These are phyloP conservation scores for Selaginella tamariscina DNA, from an alignment of 75 land plant species.

Conservation along the genomic window DNA sequence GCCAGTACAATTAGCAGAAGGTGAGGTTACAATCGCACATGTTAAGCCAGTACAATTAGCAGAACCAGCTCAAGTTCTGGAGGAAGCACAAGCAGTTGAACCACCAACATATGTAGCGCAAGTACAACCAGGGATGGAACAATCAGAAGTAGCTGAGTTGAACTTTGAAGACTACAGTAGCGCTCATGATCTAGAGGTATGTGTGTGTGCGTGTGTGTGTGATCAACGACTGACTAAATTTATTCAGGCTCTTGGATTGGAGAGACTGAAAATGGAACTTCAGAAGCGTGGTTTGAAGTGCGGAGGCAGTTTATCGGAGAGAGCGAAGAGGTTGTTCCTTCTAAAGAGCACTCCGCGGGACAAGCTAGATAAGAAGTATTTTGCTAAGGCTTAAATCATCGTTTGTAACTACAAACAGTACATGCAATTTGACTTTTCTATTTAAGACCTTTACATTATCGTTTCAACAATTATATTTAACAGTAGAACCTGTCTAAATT, in stretches of 20 bases:
- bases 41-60: no score
- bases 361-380: slow-evolving; percentile 68
- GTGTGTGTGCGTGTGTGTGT: slow-evolving; percentile 4
- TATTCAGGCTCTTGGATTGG: slow-evolving; percentile 64
- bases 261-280: slow-evolving; percentile 54
- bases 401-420: no score
- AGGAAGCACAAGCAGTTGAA: slow-evolving; percentile 32
- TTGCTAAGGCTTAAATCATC: no score
- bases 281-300: slow-evolving; percentile 78
- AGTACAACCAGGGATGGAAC: slow-evolving; percentile 31
- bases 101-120: background rate
- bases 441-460: no score
- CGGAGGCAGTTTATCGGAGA: slow-evolving; percentile 78
- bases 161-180: slow-evolving; percentile 36
- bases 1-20: no score
- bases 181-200: slow-evolving; percentile 66
- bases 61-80: slow-evolving; percentile 18
- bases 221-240: background rate
- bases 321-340: slow-evolving; percentile 79
- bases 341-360: slow-evolving; percentile 70
- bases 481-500: no score
- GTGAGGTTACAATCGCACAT: no score
- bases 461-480: no score
- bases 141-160: slow-evolving; percentile 34
- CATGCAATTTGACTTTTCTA: no score